Percentiles rank a stretch among this genome's conserved stretches.
These are phyloP conservation scores for Boletus mariae DNA, from an alignment of 1,284 basidiomycete species.

Conservation along the genomic window DNA sequence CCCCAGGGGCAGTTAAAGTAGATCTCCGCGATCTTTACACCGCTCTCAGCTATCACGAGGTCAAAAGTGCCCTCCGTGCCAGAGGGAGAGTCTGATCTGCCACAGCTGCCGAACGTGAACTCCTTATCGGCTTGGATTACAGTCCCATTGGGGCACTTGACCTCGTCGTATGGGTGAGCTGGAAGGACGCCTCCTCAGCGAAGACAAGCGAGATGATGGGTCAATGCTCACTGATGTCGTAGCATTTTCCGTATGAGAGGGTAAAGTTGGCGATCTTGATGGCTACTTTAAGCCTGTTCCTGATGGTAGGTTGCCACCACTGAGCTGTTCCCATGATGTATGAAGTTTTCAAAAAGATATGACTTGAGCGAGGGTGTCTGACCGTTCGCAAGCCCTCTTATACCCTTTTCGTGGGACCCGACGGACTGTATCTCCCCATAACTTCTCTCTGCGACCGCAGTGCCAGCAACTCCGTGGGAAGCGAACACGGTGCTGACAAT, in stretches of 20 bases:
- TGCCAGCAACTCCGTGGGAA: too few relatives aligned
- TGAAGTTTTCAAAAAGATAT: background rate
- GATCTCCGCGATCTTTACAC: background rate
- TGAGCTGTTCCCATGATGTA: background rate
- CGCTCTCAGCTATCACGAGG: background rate
- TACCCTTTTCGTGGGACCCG: too few relatives aligned
- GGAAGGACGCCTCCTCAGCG: too few relatives aligned
- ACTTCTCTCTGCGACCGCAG: too few relatives aligned
- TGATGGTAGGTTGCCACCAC: background rate
- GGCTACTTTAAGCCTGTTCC: background rate
- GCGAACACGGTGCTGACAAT: too few relatives aligned
- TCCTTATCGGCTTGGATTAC: background rate
- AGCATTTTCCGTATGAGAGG: background rate
- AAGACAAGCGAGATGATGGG: background rate
- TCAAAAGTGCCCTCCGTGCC: background rate
- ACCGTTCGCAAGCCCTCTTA: too few relatives aligned
- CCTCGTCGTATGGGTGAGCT: background rate
- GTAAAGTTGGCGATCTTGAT: background rate
- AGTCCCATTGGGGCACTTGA: background rate
- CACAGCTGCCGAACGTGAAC: background rate
- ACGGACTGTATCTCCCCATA: too few relatives aligned
- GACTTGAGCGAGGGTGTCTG: background rate
- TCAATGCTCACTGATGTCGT: background rate
- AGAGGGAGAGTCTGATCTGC: background rate
- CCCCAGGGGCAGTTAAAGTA: background rate